Evolutionary conservation across 1,284 basidiomycete genomes (phyloP).

Genomic region (Leccinum fuscescens): DNA sequence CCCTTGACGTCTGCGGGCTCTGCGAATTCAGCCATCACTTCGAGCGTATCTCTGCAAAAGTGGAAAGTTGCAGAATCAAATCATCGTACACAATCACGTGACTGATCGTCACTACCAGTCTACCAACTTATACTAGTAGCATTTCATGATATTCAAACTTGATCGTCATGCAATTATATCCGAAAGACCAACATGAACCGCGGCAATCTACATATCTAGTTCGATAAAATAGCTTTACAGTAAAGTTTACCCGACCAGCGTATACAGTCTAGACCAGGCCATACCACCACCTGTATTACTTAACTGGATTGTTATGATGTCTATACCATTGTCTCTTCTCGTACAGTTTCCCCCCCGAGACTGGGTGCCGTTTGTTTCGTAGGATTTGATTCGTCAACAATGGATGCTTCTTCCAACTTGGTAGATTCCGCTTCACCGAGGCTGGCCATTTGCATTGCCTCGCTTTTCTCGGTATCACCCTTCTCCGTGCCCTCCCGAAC

Average conservation of each 20-base stretch:
- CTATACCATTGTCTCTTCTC: conserved; percentile 2
- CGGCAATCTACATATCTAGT: background rate
- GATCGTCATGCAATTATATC: background rate
- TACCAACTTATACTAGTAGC: no score
- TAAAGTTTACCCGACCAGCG: background rate
- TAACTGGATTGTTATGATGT: background rate
- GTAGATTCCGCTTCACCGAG: background rate
- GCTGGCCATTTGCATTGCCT: background rate
- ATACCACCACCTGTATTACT: conserved; percentile 3
- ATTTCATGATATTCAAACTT: conserved; percentile 1
- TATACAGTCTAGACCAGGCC: conserved; percentile 2
- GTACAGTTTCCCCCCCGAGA: background rate
- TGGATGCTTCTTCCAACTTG: background rate
- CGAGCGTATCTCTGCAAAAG: conserved; percentile 1
- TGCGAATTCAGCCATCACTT: conserved; percentile 19
- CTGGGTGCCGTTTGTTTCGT: conserved; percentile 4
- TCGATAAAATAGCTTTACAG: background rate
- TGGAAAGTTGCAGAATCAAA: background rate
- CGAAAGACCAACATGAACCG: background rate
- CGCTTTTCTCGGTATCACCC: conserved; percentile 18
- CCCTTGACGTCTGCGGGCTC: conserved; percentile 14
- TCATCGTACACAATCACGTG: conserved; percentile 9
- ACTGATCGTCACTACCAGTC: background rate
- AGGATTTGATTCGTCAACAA: conserved; percentile 1
- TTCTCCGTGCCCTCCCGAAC: conserved; percentile 42